phyloP scores from a whole-genome alignment of 331 rosid genomes.

The Malus hybrid region DNA sequence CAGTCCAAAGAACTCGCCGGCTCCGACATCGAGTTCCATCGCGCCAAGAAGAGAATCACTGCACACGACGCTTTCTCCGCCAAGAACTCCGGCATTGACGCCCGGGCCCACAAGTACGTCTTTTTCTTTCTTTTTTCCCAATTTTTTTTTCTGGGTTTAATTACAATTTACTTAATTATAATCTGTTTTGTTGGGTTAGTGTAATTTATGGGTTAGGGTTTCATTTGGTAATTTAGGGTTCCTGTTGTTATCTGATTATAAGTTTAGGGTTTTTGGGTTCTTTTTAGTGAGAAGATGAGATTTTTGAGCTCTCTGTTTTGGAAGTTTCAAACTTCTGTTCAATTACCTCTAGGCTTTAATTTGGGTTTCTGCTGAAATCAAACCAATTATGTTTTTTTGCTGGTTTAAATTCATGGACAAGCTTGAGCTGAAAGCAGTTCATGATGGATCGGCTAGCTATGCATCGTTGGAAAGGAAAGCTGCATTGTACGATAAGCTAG shows the following conservation, averaged over 20 bases:
- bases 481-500: constrained; percentile 58
- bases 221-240: background rate
- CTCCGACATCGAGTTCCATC: constrained; percentile 52
- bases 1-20: constrained; percentile 55
- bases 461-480: constrained; percentile 83
- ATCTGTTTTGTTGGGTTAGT: background rate
- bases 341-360: background rate
- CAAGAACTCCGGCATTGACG: constrained; percentile 74
- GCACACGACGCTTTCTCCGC: constrained; percentile 37
- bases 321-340: background rate
- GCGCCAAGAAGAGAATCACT: constrained; percentile 54
- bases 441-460: constrained; percentile 71
- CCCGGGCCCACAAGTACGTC: constrained; percentile 60
- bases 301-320: background rate
- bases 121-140: background rate
- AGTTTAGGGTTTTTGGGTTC: background rate
- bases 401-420: constrained; percentile 51
- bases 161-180: background rate
- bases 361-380: background rate
- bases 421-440: constrained; percentile 70
- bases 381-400: background rate
- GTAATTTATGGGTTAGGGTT: background rate
- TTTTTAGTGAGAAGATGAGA: background rate
- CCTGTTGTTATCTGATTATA: background rate
- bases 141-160: background rate